A percentile compares a stretch with the other conserved stretches of the same genome.
Evolutionary conservation across 208 protist genomes (phyloP).

Genomic region (Leishmania gerbilli): DNA sequence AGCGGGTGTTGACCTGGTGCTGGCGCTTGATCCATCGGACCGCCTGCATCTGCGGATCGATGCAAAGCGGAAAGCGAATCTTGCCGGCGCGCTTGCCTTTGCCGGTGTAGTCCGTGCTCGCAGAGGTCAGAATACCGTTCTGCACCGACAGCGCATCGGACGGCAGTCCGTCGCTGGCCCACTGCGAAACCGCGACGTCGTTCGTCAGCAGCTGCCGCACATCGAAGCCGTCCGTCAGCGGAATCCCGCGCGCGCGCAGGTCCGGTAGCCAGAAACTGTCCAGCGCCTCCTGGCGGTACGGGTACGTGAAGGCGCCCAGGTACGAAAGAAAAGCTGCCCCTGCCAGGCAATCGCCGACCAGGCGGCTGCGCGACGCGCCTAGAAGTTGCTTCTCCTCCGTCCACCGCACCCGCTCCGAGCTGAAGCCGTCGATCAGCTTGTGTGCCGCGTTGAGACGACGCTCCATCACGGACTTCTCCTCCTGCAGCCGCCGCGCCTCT

Average conservation of each 20-base stretch:
- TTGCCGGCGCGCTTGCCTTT: constrained; percentile 79
- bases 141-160: constrained; percentile 98
- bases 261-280: constrained; percentile 93
- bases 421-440: constrained; percentile 97
- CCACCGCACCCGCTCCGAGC: constrained; percentile 97
- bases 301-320: constrained; percentile 97
- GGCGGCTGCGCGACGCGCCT: constrained; percentile 70
- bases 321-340: constrained; percentile 97
- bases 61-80: constrained; percentile 97
- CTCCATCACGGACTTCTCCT: constrained; percentile 95
- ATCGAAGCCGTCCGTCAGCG: constrained; percentile 88
- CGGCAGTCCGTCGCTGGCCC: constrained; percentile 97
- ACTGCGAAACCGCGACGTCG: constrained; percentile 97
- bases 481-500: constrained; percentile 93
- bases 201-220: constrained; percentile 95
- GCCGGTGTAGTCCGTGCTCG: constrained; percentile 84
- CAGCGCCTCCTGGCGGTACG: constrained; percentile 95
- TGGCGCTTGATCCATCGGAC: constrained; percentile 99
- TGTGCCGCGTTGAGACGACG: constrained; percentile 94
- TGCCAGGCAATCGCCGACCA: constrained; percentile 98
- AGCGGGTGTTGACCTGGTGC: constrained; percentile 88
- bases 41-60: constrained; percentile 99
- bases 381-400: constrained; percentile 93
- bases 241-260: constrained; percentile 85
- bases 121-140: constrained; percentile 97